phyloP scores from a whole-genome alignment of 495 filamentous ascomycete species.

The Monascus purpureus region DNA sequence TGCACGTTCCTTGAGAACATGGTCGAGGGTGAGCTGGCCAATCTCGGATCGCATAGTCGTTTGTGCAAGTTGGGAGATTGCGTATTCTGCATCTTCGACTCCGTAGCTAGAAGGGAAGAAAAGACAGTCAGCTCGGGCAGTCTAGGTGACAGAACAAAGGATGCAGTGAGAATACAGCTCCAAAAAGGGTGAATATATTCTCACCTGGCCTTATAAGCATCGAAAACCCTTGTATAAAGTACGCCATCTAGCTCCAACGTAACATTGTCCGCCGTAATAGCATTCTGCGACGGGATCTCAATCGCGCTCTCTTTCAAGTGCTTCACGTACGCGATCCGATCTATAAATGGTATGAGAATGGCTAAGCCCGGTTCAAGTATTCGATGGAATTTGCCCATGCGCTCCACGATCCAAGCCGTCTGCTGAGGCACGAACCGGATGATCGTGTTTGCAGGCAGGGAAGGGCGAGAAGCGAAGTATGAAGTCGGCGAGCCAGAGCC shows the following conservation, averaged over 20 bases:
- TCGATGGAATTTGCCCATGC: constrained; percentile 92
- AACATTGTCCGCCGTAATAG: constrained; percentile 97
- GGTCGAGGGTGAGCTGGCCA: constrained; percentile 88
- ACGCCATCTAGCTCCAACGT: constrained; percentile 93
- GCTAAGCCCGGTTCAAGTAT: constrained; percentile 87
- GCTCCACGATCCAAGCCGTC: constrained; percentile 98
- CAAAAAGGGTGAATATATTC: constrained; percentile 5
- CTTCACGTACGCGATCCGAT: constrained; percentile 96
- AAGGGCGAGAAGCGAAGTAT: constrained; percentile 46
- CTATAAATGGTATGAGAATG: constrained; percentile 77
- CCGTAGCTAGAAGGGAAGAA: constrained; percentile 52
- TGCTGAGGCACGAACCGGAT: constrained; percentile 97
- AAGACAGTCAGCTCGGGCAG: neutral
- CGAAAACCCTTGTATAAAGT: constrained; percentile 87
- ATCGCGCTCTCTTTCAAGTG: constrained; percentile 90
- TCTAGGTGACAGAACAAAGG: neutral
- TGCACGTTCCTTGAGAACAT: constrained; percentile 92
- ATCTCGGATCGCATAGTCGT: constrained; percentile 99
- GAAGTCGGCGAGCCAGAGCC: constrained; percentile 15
- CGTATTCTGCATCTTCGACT: constrained; percentile 97
- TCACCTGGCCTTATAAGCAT: constrained; percentile 92
- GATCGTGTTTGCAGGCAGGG: constrained; percentile 82
- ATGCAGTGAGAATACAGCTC: neutral
- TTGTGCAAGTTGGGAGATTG: constrained; percentile 93
- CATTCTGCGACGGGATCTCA: constrained; percentile 90